phyloP scores from a whole-genome alignment of 495 filamentous ascomycete genomes.

The Penicillium turbatum region DNA sequence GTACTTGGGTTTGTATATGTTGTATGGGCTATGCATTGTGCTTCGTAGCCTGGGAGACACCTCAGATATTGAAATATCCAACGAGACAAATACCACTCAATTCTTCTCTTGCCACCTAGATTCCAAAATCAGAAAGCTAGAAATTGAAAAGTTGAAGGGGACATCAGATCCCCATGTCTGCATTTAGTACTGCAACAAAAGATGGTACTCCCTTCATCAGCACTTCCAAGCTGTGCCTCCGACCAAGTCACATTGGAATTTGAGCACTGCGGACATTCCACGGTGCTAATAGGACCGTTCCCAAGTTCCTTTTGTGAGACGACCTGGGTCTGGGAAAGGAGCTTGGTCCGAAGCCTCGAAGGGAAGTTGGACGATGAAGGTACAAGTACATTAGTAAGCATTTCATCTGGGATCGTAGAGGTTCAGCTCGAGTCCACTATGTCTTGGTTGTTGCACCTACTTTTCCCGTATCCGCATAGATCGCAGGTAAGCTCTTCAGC shows the following conservation, averaged over 20 bases:
- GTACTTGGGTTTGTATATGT: background rate
- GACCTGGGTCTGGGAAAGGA: background rate
- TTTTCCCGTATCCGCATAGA: too few relatives aligned
- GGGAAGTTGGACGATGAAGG: background rate
- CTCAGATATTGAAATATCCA: too few relatives aligned
- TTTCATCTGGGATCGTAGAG: too few relatives aligned
- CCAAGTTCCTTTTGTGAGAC: constrained; percentile 12
- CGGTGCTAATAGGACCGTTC: constrained; percentile 34
- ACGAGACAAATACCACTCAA: too few relatives aligned
- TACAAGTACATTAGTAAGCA: background rate
- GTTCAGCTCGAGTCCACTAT: too few relatives aligned
- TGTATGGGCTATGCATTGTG: background rate
- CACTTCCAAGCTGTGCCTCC: constrained; percentile 69
- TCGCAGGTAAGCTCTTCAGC: too few relatives aligned
- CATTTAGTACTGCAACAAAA: constrained; percentile 71
- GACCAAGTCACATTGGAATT: constrained; percentile 66
- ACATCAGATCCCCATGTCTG: constrained; percentile 53
- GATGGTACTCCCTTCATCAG: constrained; percentile 81
- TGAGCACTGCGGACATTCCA: constrained; percentile 70
- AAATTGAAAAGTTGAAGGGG: too few relatives aligned
- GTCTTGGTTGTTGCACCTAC: too few relatives aligned
- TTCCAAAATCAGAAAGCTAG: too few relatives aligned
- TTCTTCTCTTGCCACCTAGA: too few relatives aligned
- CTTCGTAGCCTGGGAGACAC: background rate
- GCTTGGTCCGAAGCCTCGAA: background rate